Evolutionary conservation across 768 basidiomycete genomes (phyloP), one percentile per base, ranked within the genome.

Genomic region (Suillus subluteus): DNA sequence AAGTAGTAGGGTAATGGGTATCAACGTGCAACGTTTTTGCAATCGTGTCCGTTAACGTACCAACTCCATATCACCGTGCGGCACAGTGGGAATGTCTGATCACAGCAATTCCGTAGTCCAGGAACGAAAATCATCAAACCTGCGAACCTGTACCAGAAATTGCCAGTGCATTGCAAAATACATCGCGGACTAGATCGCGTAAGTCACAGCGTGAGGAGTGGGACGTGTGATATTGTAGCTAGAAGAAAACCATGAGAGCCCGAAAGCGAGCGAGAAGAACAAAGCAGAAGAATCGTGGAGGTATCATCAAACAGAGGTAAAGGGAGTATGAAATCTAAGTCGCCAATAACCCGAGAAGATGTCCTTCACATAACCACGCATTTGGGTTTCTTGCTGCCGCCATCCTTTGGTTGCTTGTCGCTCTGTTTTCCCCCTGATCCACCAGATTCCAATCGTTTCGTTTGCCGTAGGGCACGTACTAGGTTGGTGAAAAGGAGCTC

Each of bases 401-500:
- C 80, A 75, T 84, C 80, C 75, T 81, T 84, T 74, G 76, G 79
- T 65, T 79, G 75, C 67, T 77, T 81, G 66, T 80, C 77, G 58
- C 81, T 73, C 66, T 77, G 68, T 73, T 77, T 68, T 82, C 79
- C 64, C 80, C 83, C 69, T 44, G 70, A 59, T 78, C 76, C 73
- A 82, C 87, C 84, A 79, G 82, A 77, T 75, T 87, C 83, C 69
- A 74, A 64, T 69, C 79, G 78, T 79, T 85, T 84, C 75, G 88
- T 91, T 72, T 87, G 83, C 82, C 93, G 91, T 76, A 95, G 83
- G 58, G 87, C 86, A 67, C 93, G 91, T 65, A 99, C 94, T 67
- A 97, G 87, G 70, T 86, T 91, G 74, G 87, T 94, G 79, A 98
- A 99, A 38, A 97, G 88, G 16, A 86, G 84, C 74, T 98, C 95